Base-by-base conservation (phyloP, 768 basidiomycete genomes). In the Dictyophora rubrovolvata region DNA sequence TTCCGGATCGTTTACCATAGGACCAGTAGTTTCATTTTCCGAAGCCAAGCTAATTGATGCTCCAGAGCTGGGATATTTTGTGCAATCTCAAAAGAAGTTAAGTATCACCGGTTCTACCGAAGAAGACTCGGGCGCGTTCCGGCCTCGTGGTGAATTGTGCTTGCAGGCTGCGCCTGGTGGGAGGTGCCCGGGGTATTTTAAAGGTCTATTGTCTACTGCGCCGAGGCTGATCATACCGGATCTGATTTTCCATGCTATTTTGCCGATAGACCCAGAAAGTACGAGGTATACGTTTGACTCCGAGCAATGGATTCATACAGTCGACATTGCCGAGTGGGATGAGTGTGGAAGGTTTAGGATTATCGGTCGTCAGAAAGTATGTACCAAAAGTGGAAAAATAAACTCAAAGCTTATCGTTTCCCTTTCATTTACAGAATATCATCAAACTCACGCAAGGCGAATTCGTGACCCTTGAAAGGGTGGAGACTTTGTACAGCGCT, bases 401-500 rank as follows among this genome's bases (percentile, higher is more conserved):
- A n/a, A n/a, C n/a, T n/a, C n/a, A n/a, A 98, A 49, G n/a, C n/a
- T 95, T 97, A 66, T 67, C 75, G 0, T 72, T 67, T 48, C 50
- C 35, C 35, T 16, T 36, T 34, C 22, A 54, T 11, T 28, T 36
- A 21, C 62, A 90, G 90, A 99, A 99, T 72, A 93, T 99, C 69
- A 90, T 97, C 87, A 99, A 99, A 73, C 87, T 99, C 52, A 77
- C 89, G 12, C 96, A 98, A 72, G 96, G 95, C 61, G 96, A 99
- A 74, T 99, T 97, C 68, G 94, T 99, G 56, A 95, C 95, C 42
- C 78, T 98, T 51, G 95, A 99, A 74, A 96, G 93, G 74, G 79
- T 96, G 53, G 94, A 97, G 73, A 89, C 87, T 67, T 65, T 81
- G 55, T 93, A 92, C 69, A 78, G 77, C 63, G 74, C 83, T 56